A percentile compares a stretch with the other conserved stretches of the same genome.
Conservation (phyloP, 805 yeast genomes). For the Vanderwaltozyma verrucispora region DNA sequence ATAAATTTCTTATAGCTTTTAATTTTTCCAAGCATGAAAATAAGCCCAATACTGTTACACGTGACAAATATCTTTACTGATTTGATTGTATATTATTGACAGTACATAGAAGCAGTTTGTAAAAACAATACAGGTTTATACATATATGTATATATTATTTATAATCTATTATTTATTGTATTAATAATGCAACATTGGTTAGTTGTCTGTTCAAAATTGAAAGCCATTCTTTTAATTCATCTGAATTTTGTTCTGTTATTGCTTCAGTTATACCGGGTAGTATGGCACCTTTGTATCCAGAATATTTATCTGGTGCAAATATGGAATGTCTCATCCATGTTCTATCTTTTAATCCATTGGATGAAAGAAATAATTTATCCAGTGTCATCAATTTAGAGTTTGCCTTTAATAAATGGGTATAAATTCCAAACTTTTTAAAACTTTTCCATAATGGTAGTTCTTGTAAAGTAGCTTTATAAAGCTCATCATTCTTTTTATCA, state of each 20-base stretch:
- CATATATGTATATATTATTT: too few species aligned
- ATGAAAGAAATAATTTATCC: slow-evolving; percentile 43
- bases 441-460: slow-evolving; percentile 77
- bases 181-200: slow-evolving; percentile 13
- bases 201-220: slow-evolving; percentile 32
- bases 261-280: slow-evolving; percentile 55
- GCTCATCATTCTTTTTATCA: slow-evolving; percentile 37
- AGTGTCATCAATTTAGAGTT: slow-evolving; percentile 44
- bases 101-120: too few species aligned
- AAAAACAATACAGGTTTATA: not conserved
- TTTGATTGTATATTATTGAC: too few species aligned
- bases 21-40: too few species aligned
- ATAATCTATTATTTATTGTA: slow-evolving; percentile 11
- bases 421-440: slow-evolving; percentile 47
- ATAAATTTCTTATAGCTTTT: too few species aligned
- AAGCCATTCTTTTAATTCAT: slow-evolving; percentile 35
- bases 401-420: slow-evolving; percentile 44
- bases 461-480: slow-evolving; percentile 41
- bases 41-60: too few species aligned
- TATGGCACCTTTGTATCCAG: slow-evolving; percentile 42
- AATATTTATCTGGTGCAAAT: slow-evolving; percentile 45
- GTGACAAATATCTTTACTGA: too few species aligned
- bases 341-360: slow-evolving; percentile 38
- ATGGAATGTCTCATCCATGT: slow-evolving; percentile 56
- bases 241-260: slow-evolving; percentile 36